phyloP scores from a whole-genome alignment of 1,139 yeast species.

The Yamadazyma triangularis region DNA sequence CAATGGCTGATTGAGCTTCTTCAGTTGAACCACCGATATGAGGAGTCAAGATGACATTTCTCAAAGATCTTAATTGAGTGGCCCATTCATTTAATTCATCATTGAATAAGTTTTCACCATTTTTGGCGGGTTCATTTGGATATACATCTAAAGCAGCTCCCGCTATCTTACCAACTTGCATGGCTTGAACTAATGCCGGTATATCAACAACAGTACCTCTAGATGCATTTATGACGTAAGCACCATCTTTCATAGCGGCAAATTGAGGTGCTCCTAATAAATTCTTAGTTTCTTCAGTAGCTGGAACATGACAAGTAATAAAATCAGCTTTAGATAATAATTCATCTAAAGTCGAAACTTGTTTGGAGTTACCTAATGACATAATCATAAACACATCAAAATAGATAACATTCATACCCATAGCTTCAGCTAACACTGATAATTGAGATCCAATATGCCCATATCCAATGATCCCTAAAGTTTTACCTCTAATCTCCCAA shows the following conservation, averaged over 20 bases:
- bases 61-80: constrained; percentile 72
- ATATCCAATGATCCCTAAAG: constrained; percentile 94
- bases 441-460: constrained; percentile 98
- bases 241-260: constrained; percentile 94
- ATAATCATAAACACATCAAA: constrained; percentile 90
- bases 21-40: constrained; percentile 99
- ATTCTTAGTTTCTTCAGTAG: constrained; percentile 85
- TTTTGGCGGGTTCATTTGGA: constrained; percentile 97
- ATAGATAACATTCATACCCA: constrained; percentile 96
- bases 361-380: constrained; percentile 97
- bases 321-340: constrained; percentile 80
- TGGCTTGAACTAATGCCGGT: constrained; percentile 86
- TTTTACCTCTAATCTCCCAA: constrained; percentile 99
- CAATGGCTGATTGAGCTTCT: constrained; percentile 98
- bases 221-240: constrained; percentile 91
- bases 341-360: constrained; percentile 80
- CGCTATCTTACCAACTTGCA: constrained; percentile 90
- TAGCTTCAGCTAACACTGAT: constrained; percentile 93
- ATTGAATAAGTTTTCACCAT: constrained; percentile 78
- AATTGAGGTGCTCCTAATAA: constrained; percentile 87
- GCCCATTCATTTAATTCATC: constrained; percentile 78
- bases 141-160: constrained; percentile 97
- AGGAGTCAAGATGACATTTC: constrained; percentile 91
- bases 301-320: constrained; percentile 93
- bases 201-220: constrained; percentile 98